Percentiles rank a stretch among this genome's conserved stretches.
Evolutionary conservation across 257 asterid species (phyloP).

Genomic region (Nicotiana noctiflora): DNA sequence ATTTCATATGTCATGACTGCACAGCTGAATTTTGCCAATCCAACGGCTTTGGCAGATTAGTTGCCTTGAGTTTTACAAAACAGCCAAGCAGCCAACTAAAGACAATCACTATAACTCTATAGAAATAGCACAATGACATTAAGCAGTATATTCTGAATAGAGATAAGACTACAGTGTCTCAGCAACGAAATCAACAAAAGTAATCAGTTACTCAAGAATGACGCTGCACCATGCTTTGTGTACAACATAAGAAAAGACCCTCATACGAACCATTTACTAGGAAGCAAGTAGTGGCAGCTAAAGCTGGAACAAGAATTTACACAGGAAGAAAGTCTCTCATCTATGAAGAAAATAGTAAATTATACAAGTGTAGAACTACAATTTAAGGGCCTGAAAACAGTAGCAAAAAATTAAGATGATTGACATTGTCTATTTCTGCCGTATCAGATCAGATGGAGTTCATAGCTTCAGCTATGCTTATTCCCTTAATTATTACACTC

Average conservation of each 20-base stretch:
- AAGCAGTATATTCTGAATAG: neutral
- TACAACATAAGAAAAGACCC: neutral
- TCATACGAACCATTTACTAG: neutral
- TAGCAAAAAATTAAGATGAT: too few relatives aligned
- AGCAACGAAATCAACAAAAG: neutral
- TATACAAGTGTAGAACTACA: too few relatives aligned
- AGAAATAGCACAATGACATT: neutral
- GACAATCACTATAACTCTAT: neutral
- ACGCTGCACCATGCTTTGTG: neutral
- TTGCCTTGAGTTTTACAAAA: neutral
- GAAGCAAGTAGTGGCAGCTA: neutral
- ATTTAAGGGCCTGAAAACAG: too few relatives aligned
- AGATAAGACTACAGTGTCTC: neutral
- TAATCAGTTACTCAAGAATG: neutral
- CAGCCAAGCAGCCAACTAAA: neutral
- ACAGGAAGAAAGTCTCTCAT: neutral
- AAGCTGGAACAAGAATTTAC: neutral
- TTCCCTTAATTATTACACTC: too few relatives aligned
- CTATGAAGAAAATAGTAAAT: too few relatives aligned
- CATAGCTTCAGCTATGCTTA: too few relatives aligned
- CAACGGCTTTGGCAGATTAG: neutral
- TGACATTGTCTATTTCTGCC: too few relatives aligned
- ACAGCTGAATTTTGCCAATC: neutral
- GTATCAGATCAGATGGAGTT: too few relatives aligned
- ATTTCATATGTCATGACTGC: neutral